A percentile compares a stretch with the other conserved stretches of the same genome.
Conservation (phyloP, 1,139 yeast species). For the Geotrichum armillariae region DNA sequence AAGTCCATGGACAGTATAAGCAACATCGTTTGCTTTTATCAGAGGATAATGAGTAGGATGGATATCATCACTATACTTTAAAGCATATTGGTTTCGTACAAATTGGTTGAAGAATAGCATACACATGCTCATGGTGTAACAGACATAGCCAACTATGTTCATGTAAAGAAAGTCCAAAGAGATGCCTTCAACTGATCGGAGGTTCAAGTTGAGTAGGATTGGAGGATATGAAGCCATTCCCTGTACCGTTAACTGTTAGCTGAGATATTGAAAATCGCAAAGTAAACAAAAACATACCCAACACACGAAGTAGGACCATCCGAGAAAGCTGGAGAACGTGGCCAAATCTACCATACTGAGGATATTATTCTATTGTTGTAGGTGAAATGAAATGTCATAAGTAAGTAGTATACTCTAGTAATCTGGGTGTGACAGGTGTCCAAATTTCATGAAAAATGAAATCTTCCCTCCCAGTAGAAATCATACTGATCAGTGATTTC, state of each 20-base stretch:
- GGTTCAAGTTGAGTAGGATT: slow-evolving; percentile 39
- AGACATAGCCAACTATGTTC: slow-evolving; percentile 46
- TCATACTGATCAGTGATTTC: too few relatives aligned
- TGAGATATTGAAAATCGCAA: too few relatives aligned
- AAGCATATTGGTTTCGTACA: slow-evolving; percentile 44
- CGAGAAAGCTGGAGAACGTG: slow-evolving; percentile 29
- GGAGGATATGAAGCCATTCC: slow-evolving; percentile 51
- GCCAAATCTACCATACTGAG: slow-evolving; percentile 16
- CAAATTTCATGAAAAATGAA: too few relatives aligned
- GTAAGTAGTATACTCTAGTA: too few relatives aligned
- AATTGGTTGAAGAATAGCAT: slow-evolving; percentile 41
- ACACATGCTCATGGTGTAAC: slow-evolving; percentile 44
- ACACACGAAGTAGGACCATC: slow-evolving; percentile 35
- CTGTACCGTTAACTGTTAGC: slow-evolving; percentile 30
- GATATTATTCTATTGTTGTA: not conserved
- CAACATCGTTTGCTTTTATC: slow-evolving; percentile 47
- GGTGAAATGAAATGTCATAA: too few relatives aligned
- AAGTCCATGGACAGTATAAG: slow-evolving; percentile 47
- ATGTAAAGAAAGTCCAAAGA: slow-evolving; percentile 46
- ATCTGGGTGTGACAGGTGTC: too few relatives aligned
- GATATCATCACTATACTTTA: slow-evolving; percentile 31
- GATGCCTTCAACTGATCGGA: slow-evolving; percentile 47
- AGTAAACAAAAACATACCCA: slow-evolving; percentile 29
- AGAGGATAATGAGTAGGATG: slow-evolving; percentile 38
- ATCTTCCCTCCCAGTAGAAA: too few relatives aligned